Percentiles rank a stretch among this genome's conserved stretches.
phyloP scores from a whole-genome alignment of 2,329 filamentous ascomycete genomes.

The Huntiella bhutanensis region DNA sequence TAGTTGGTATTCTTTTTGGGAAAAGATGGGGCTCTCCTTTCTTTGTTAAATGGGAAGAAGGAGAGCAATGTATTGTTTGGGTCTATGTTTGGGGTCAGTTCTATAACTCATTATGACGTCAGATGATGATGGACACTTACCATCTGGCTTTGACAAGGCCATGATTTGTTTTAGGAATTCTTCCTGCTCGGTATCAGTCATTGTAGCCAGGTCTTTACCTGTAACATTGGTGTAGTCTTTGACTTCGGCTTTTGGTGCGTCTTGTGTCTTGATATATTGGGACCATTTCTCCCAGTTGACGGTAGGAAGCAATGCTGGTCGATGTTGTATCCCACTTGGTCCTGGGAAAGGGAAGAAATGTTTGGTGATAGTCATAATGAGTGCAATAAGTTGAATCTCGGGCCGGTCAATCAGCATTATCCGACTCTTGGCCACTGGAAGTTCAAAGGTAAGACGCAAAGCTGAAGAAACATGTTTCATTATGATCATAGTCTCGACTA shows the following conservation, averaged over 20 bases:
- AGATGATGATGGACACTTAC: neutral
- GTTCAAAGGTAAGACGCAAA: conserved; percentile 1
- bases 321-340: conserved; percentile 21
- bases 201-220: conserved; percentile 41
- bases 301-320: conserved; percentile 13
- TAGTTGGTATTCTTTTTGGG: too few species aligned
- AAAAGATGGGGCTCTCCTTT: neutral
- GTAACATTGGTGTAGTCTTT: conserved; percentile 32
- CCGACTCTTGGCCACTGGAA: conserved; percentile 6
- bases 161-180: conserved; percentile 37
- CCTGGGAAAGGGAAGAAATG: conserved; percentile 52
- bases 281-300: conserved; percentile 51
- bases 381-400: conserved; percentile 52
- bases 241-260: conserved; percentile 15
- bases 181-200: conserved; percentile 42
- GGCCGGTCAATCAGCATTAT: conserved; percentile 35
- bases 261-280: conserved; percentile 20
- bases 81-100: conserved; percentile 1
- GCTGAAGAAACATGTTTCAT: conserved; percentile 4
- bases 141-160: conserved; percentile 13
- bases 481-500: conserved; percentile 13
- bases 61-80: neutral
- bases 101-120: neutral
- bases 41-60: conserved; percentile 6
- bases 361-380: conserved; percentile 61